phyloP scores from a whole-genome alignment of 2,329 filamentous ascomycete genomes.

The Diaporthe nobilis region DNA sequence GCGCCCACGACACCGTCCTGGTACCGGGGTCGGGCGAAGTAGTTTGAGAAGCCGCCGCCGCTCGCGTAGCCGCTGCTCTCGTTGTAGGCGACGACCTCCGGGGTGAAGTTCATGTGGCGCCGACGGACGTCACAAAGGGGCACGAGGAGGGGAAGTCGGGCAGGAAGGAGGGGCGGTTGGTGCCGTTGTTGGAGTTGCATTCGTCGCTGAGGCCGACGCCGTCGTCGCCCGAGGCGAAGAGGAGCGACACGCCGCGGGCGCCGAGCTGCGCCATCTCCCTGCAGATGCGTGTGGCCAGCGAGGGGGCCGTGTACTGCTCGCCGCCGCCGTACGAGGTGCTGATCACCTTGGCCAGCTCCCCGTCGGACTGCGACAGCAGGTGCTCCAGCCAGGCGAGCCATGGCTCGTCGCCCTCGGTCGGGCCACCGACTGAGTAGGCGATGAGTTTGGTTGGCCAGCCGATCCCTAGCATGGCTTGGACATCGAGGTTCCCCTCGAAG shows the following conservation, averaged over 20 bases:
- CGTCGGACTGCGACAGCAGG: slow-evolving; percentile 65
- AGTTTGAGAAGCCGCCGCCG: slow-evolving; percentile 69
- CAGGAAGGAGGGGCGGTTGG: slow-evolving; percentile 57
- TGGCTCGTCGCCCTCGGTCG: slow-evolving; percentile 49
- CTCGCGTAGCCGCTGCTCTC: slow-evolving; percentile 48
- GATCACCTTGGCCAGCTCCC: slow-evolving; percentile 71
- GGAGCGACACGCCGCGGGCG: slow-evolving; percentile 75
- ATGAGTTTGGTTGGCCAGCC: slow-evolving; percentile 49
- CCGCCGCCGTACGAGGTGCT: slow-evolving; percentile 77
- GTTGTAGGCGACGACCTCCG: slow-evolving; percentile 48
- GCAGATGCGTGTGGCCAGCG: slow-evolving; percentile 67
- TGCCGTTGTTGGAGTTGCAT: slow-evolving; percentile 47
- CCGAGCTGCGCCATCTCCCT: slow-evolving; percentile 76
- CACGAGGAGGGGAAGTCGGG: slow-evolving; percentile 58
- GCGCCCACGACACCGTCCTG: slow-evolving; percentile 57
- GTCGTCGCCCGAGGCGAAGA: slow-evolving; percentile 74
- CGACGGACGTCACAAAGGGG: slow-evolving; percentile 75
- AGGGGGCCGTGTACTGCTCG: slow-evolving; percentile 72
- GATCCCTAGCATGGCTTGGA: slow-evolving; percentile 60
- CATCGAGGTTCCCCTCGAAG: slow-evolving; percentile 74
- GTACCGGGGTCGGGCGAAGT: slow-evolving; percentile 62
- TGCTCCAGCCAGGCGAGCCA: slow-evolving; percentile 66
- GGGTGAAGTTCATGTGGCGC: slow-evolving; percentile 63
- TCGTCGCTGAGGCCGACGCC: slow-evolving; percentile 54
- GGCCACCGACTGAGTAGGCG: slow-evolving; percentile 51